Conservation (phyloP, 441 rosid genomes). For the Arabidopsis lyrata region DNA sequence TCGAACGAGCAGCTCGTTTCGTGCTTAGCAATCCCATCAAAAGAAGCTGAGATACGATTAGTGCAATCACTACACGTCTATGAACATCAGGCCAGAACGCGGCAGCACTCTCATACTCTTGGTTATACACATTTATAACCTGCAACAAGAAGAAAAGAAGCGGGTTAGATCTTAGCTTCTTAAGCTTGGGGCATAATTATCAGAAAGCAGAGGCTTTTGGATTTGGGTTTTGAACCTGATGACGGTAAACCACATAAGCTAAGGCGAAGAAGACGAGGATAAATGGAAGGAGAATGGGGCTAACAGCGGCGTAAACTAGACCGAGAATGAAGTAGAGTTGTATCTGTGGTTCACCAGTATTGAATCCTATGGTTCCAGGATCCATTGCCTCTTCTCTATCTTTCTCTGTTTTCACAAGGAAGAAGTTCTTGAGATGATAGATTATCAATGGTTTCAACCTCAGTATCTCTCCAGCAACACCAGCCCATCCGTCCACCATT, state of each 20-base stretch:
- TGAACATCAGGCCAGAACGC: constrained; percentile 98
- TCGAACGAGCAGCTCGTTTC: constrained; percentile 79
- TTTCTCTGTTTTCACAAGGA: constrained; percentile 92
- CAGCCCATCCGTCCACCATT: constrained; percentile 99
- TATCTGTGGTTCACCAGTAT: constrained; percentile 92
- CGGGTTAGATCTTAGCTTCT: background rate
- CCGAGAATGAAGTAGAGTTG: constrained; percentile 96
- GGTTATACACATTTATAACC: constrained; percentile 93
- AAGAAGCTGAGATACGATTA: constrained; percentile 80
- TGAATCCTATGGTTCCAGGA: constrained; percentile 93
- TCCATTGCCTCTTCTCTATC: constrained; percentile 97
- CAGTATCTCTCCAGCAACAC: constrained; percentile 90
- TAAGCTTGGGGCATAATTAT: background rate
- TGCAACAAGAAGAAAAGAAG: constrained; percentile 34
- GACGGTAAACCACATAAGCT: constrained; percentile 88
- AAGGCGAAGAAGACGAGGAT: constrained; percentile 82
- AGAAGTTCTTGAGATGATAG: constrained; percentile 80
- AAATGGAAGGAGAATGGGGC: constrained; percentile 89
- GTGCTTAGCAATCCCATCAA: constrained; percentile 87
- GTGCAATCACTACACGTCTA: constrained; percentile 70
- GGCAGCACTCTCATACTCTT: constrained; percentile 93
- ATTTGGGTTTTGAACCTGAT: constrained; percentile 66
- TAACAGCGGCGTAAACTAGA: constrained; percentile 91
- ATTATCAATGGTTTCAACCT: constrained; percentile 84
- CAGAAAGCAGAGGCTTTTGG: background rate